A percentile compares a stretch with the other conserved stretches of the same genome.
These are phyloP conservation scores for Fusarium pseudonygamai DNA, from an alignment of 2,329 filamentous ascomycete species.

Conservation along the genomic window DNA sequence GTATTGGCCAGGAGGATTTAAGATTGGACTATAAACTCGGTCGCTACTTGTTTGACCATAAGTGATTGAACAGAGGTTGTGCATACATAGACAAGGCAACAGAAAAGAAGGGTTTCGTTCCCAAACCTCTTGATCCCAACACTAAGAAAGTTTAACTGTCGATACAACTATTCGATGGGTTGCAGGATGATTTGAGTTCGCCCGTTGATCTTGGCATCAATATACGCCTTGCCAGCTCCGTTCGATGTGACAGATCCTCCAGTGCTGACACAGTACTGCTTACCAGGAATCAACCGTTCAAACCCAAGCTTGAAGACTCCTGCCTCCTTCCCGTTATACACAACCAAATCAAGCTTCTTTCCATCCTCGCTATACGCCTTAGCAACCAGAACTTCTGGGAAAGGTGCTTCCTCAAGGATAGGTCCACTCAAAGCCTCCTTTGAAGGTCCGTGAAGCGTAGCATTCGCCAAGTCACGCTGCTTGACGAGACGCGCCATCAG, in stretches of 20 bases:
- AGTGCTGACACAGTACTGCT: neutral
- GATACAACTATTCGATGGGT: neutral
- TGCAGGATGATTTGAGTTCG: neutral
- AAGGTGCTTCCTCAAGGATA: neutral
- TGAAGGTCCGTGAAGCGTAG: neutral
- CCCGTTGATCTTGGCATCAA: neutral
- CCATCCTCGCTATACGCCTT: neutral
- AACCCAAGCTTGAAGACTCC: neutral
- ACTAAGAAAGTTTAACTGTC: fast-evolving
- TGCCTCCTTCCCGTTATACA: neutral
- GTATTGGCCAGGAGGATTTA: conserved; percentile 24
- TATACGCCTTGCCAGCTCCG: neutral
- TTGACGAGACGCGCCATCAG: neutral
- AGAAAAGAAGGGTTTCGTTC: neutral
- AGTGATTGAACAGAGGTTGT: fast-evolving
- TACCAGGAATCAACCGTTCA: neutral
- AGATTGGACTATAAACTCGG: neutral
- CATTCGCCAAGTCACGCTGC: neutral
- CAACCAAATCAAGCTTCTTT: neutral
- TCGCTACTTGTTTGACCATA: fast-evolving
- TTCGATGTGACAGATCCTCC: neutral
- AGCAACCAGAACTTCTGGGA: neutral
- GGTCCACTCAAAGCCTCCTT: neutral
- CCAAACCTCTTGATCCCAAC: fast-evolving
- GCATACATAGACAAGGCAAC: neutral